Conservation (phyloP, 2,329 filamentous ascomycete genomes). For the Lomentospora prolificans region DNA sequence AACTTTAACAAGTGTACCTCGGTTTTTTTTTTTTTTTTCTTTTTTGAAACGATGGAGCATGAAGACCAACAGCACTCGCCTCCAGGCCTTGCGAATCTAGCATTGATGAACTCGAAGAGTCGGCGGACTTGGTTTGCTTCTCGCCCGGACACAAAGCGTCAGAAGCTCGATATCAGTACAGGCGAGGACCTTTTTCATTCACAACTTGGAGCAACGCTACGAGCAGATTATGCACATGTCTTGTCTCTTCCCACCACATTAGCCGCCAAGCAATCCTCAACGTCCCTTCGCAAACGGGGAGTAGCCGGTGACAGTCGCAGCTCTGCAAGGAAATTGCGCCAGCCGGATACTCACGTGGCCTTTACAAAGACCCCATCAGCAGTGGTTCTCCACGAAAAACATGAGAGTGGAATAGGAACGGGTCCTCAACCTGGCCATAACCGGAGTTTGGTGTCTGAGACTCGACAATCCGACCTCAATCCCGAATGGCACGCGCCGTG, state of each 20-base stretch:
- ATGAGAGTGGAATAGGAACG: background rate
- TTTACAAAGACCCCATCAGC: conserved; percentile 29
- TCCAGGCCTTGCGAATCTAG: conserved; percentile 9
- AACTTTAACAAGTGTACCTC: too few relatives aligned
- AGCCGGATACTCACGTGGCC: conserved; percentile 31
- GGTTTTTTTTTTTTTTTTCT: too few relatives aligned
- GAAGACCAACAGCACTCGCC: background rate
- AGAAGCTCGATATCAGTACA: conserved; percentile 24
- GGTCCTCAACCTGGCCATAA: background rate
- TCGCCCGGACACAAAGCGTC: conserved; percentile 23
- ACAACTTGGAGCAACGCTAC: conserved; percentile 22
- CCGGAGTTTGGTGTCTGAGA: conserved; percentile 11
- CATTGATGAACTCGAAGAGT: conserved; percentile 11
- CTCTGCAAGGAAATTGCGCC: conserved; percentile 19
- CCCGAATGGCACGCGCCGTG: conserved; percentile 97
- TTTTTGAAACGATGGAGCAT: background rate
- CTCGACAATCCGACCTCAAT: conserved; percentile 35
- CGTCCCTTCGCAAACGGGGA: conserved; percentile 2
- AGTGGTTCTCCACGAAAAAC: conserved; percentile 1
- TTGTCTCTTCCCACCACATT: conserved; percentile 68
- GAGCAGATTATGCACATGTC: conserved; percentile 68
- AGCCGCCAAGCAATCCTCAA: conserved; percentile 63
- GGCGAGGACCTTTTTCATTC: background rate
- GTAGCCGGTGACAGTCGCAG: conserved; percentile 20
- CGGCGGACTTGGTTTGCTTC: conserved; percentile 11